A percentile compares a stretch with the other conserved stretches of the same genome.
Evolutionary conservation across 2,329 filamentous ascomycete genomes (phyloP).

Genomic region (Ophiobolus disseminans): DNA sequence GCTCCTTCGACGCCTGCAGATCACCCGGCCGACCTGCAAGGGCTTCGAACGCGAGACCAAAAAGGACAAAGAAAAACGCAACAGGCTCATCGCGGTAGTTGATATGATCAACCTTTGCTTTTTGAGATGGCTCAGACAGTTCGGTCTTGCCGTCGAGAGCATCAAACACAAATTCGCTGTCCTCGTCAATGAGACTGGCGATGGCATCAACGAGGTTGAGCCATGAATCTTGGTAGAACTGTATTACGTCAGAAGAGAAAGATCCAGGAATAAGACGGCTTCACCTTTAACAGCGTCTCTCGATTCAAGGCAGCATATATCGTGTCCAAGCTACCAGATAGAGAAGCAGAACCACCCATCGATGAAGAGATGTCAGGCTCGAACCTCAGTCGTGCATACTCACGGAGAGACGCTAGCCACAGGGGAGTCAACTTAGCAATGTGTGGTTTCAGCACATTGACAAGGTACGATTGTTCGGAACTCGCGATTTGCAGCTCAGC

Average conservation of each 20-base stretch:
- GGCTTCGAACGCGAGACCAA: conserved; percentile 95
- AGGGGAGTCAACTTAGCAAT: conserved; percentile 88
- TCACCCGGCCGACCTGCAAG: conserved; percentile 81
- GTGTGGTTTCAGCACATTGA: conserved; percentile 87
- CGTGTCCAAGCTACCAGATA: conserved; percentile 86
- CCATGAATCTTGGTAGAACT: conserved; percentile 98
- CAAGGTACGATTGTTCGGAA: conserved; percentile 86
- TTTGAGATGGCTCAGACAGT: conserved; percentile 43
- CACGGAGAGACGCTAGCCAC: conserved; percentile 90
- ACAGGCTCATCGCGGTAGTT: conserved; percentile 98
- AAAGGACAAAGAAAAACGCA: conserved; percentile 98
- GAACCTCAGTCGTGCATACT: conserved; percentile 91
- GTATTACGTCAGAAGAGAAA: conserved; percentile 12
- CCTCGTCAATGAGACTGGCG: conserved; percentile 94
- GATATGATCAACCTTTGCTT: conserved; percentile 74
- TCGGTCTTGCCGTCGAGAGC: conserved; percentile 83
- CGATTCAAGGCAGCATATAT: conserved; percentile 95
- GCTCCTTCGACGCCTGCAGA: conserved; percentile 73
- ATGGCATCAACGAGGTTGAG: conserved; percentile 96
- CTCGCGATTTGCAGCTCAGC: conserved; percentile 96
- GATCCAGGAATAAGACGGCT: background rate
- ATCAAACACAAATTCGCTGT: conserved; percentile 97
- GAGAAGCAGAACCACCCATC: conserved; percentile 78
- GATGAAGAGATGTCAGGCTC: conserved; percentile 97
- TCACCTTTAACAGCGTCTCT: conserved; percentile 81